Base-by-base conservation (phyloP, 176 grass and related monocot species). In the Triticum timopheevii region DNA sequence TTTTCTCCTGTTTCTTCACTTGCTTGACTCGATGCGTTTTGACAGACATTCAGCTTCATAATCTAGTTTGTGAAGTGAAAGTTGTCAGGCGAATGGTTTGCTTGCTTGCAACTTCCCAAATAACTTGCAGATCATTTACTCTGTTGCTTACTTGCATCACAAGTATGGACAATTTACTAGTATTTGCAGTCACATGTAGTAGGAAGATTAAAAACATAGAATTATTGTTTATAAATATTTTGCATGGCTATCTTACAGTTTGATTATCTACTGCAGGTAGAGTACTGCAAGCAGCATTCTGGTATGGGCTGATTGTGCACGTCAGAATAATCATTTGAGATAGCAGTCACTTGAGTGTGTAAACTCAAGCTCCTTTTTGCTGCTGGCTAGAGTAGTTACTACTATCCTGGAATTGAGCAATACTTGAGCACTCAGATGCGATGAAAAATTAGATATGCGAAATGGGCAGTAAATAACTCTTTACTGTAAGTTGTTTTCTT, bases 231-330 rank as follows among this genome's bases (percentile, higher is more conserved):
- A 8, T 20, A 76, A 31, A 62, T 77, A 35, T 9, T 82, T 83
- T 69, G 2, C 50, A 65, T 87, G 33, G 20, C 38, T 70, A 5
- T 15, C 80, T 84, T 83, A 80, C 73, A 73, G 47, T 45, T 72
- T 83, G 71, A 49, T 86, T 82, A 13, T 87, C 59, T 77, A 86
- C 50, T 92, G 76, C 54, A 94, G 94, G 94, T 84, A 90, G 87
- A 86, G 87, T 98, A 24, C 77, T 94, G 79, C 97, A 96, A 80
- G 94, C 88, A 79, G 94, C 97, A 79, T 94, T 98, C 61, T 94
- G 93, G 93, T 98, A 96, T 86, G 94, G 92, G 49, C 71, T 96
- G 67, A 90, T 98, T 71, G 97, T 95, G 62, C 96, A 95, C 86
- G 95, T 98, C 90, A 87, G 97, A 66, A 94, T 96, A 77, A 28